Base-by-base conservation (phyloP, 495 filamentous ascomycete genomes). In the Endocarpon pusillum region DNA sequence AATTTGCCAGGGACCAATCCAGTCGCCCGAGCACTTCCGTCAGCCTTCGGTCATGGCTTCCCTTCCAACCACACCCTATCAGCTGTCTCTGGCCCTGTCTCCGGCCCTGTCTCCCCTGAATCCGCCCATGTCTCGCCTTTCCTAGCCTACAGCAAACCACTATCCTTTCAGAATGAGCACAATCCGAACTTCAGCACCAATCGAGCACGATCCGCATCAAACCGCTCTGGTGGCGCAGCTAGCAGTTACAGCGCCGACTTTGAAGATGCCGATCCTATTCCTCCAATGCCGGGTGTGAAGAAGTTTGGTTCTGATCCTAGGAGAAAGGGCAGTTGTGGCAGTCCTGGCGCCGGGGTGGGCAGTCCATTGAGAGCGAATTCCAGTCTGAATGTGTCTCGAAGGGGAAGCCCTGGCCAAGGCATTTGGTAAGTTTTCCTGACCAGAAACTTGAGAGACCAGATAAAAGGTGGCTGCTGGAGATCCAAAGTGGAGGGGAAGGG, bases 121-220 rank as follows among this genome's bases (percentile, higher is more conserved):
- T 55, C 54, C 21, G 55, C 56, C 31, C 51, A 55, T 10, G 47
- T 41, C 4, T 61, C 59, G 5, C 57, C 61, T 9, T 37, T 51
- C 25, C 49, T 42, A 19, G 55, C 53, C 1, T 55, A 55, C 38
- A 57, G 60, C 33, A 57, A 42, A 18, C 40, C 52, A 18, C 38
- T 33, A 4, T n/a, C n/a, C n/a, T n/a, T n/a, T n/a, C n/a, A n/a
- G n/a, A n/a, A n/a, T n/a, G n/a, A n/a, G n/a, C n/a, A n/a, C n/a
- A n/a, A n/a, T n/a, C n/a, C n/a, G n/a, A 54, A 60, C 21, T 47
- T 52, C 32, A 42, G 42, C 26, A 41, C 28, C 19, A n/a, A 47
- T 32, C 59, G 61, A 10, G 54, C 60, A 39, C 59, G 61, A 21
- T 65, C 61, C 3, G 58, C 61, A 34, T 65, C 61, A 19, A 65